Evolutionary conservation across 495 filamentous ascomycete genomes (phyloP), one percentile per base, ranked within the genome.

Genomic region (Xylaria venustula): DNA sequence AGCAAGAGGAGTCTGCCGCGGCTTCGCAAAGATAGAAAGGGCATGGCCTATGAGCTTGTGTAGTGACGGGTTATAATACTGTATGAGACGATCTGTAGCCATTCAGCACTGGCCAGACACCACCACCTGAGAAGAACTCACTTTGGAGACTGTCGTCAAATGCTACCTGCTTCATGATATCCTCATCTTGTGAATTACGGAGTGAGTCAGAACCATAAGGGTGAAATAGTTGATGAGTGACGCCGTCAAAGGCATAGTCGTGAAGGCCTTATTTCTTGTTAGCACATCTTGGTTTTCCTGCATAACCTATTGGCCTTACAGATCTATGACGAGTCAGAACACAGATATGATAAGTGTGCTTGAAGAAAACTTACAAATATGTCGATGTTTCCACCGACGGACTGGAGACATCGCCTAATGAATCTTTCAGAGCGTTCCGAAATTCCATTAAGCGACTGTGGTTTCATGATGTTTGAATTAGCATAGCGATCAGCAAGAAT

Each of bases 191-290:
- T 12, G 66, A 47, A 9, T 69, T 61, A 34, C 76, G 67, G 2
- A 89, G 78, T 0, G 85, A 87, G 54, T 83, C 74, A 14, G 83
- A 77, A 0, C 84, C 85, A 23, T 83, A 76, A 0, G 85, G 86
- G 48, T 85, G 84, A 65, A 88, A 88, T 41, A 88, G 75, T 58
- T 86, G 84, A 66, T 87, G 83, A 2, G 85, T 86, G 26, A 83
- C 82, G 62, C 86, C 85, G 67, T 89, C 87, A 15, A 88, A 79
- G 1, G 87, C 86, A 63, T 85, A 89, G 53, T 85, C 83, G 50
- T 89, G 87, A 2, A 85, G 64, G 32, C 54, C 72, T 74, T 26
- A 25, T 11, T 61, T 4, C 37, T 28, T 7, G 32, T 54, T 28
- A 63, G 32, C 47, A 54, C 20, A 6, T 53, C 54, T 42, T 42